Percentiles rank a stretch among this genome's conserved stretches.
Conservation (phyloP, 2,329 filamentous ascomycete species). For the Nothophoma quercina region DNA sequence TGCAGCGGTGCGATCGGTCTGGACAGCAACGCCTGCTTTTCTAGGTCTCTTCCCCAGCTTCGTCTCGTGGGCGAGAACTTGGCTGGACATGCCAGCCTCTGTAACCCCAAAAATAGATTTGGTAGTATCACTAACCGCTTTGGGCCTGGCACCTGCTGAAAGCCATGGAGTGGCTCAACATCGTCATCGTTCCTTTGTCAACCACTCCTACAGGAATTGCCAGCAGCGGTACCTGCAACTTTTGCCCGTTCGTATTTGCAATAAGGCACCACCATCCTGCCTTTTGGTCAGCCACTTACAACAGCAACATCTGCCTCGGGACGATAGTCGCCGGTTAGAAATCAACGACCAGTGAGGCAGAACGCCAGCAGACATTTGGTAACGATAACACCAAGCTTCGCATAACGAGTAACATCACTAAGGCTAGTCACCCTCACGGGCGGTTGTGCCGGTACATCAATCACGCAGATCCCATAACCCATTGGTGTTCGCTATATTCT, state of each 20-base stretch:
- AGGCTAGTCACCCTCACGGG: background rate
- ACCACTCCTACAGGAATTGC: background rate
- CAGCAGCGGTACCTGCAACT: background rate
- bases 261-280: background rate
- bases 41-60: background rate
- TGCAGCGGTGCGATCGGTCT: background rate
- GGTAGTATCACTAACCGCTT: background rate
- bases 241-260: background rate
- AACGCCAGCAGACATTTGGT: no score
- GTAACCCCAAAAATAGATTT: slow-evolving; percentile 6
- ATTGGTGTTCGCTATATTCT: no score
- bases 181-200: slow-evolving; percentile 9
- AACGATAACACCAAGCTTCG: background rate
- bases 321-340: background rate
- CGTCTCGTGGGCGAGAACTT: background rate
- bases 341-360: no score
- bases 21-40: background rate
- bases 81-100: background rate
- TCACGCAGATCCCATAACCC: no score
- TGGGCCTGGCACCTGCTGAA: background rate
- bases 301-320: background rate
- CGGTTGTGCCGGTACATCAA: background rate
- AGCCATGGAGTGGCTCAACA: background rate
- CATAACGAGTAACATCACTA: background rate
- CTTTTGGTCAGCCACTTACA: no score